Evolutionary conservation across 1,139 yeast genomes (phyloP).

Genomic region (Meyerozyma elateridarum): DNA sequence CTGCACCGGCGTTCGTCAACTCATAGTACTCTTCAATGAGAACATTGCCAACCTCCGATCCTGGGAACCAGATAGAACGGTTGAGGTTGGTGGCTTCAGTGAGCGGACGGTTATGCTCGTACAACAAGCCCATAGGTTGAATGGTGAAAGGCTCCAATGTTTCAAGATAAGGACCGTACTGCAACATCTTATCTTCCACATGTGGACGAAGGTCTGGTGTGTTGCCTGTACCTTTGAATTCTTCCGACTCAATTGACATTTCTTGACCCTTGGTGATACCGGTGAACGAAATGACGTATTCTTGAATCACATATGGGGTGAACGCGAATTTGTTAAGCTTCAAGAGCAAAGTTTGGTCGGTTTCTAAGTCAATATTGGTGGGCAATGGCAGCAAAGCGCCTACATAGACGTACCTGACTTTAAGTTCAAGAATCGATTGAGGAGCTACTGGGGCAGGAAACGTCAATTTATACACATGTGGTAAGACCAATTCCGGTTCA

Average conservation of each 20-base stretch:
- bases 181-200: conserved; percentile 37
- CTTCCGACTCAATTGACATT: conserved; percentile 26
- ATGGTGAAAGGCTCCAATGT: conserved; percentile 43
- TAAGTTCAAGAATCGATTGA: conserved; percentile 46
- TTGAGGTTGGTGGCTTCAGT: conserved; percentile 54
- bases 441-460: conserved; percentile 69
- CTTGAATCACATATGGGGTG: conserved; percentile 58
- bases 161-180: conserved; percentile 52
- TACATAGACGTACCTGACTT: conserved; percentile 50
- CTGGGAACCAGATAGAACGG: conserved; percentile 72
- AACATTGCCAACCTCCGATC: conserved; percentile 34
- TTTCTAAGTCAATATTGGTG: conserved; percentile 52
- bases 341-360: conserved; percentile 55
- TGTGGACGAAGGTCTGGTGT: conserved; percentile 27
- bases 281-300: conserved; percentile 44
- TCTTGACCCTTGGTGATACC: conserved; percentile 50
- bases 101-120: conserved; percentile 65
- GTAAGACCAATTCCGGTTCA: conserved; percentile 26
- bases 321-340: conserved; percentile 53
- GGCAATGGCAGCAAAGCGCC: conserved; percentile 60
- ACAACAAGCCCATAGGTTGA: conserved; percentile 51
- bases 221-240: conserved; percentile 13
- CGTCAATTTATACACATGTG: conserved; percentile 34
- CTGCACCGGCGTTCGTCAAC: conserved; percentile 71
- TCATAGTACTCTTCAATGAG: conserved; percentile 82